Conservation (phyloP, 1,139 yeast species). For the Sugiyamaella castrensis region DNA sequence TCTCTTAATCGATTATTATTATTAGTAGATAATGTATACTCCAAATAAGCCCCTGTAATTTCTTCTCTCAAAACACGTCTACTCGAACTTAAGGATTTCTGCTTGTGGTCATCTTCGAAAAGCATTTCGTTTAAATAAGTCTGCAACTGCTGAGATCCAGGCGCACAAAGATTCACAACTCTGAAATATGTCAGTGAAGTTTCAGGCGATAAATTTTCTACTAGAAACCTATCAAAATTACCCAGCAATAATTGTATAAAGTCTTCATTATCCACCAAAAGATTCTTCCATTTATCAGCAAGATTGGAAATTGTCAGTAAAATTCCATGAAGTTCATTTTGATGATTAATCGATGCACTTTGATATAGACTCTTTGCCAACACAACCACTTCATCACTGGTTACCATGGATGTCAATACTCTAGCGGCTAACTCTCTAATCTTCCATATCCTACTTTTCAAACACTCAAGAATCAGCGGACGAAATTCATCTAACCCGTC, state of each 20-base stretch:
- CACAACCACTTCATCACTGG: constrained; percentile 34
- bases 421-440: constrained; percentile 82
- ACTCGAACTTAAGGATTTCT: constrained; percentile 13
- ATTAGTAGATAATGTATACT: neutral
- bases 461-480: constrained; percentile 46
- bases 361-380: constrained; percentile 22
- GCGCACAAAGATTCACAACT: neutral
- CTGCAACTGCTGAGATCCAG: constrained; percentile 1
- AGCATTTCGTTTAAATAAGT: neutral
- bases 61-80: constrained; percentile 37
- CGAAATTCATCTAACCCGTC: constrained; percentile 51
- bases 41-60: constrained; percentile 28
- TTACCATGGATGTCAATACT: constrained; percentile 54
- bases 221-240: constrained; percentile 28
- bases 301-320: constrained; percentile 42
- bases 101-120: neutral
- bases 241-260: constrained; percentile 23
- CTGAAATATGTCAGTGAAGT: constrained; percentile 39
- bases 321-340: constrained; percentile 58
- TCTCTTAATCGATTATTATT: constrained; percentile 23
- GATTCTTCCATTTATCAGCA: constrained; percentile 1
- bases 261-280: constrained; percentile 14
- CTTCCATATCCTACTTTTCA: constrained; percentile 65
- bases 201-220: constrained; percentile 33
- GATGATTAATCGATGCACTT: constrained; percentile 26